Percentiles rank a stretch among this genome's conserved stretches.
Evolutionary conservation across 2,329 filamentous ascomycete species (phyloP).

Genomic region (Trichoderma sp.): DNA sequence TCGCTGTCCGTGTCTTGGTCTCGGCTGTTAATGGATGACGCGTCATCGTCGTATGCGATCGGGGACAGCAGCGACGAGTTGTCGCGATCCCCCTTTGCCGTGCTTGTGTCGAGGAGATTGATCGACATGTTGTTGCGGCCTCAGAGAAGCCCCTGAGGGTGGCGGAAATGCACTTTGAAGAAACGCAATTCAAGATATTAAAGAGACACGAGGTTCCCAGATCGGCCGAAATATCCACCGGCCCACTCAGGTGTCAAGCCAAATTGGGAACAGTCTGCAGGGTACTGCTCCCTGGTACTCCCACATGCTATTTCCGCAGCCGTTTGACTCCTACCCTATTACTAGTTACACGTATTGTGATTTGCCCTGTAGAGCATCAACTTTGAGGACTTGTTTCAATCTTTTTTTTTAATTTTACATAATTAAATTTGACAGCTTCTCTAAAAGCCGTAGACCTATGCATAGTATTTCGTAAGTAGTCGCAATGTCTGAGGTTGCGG

Average conservation of each 20-base stretch:
- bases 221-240: slow-evolving; percentile 16
- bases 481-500: not conserved
- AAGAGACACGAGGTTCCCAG: slow-evolving; percentile 5
- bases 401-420: not conserved
- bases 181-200: not conserved
- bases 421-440: not conserved
- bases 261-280: not conserved
- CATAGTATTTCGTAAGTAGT: not conserved
- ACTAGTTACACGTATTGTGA: not conserved
- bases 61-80: slow-evolving; percentile 59
- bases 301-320: not conserved
- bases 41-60: slow-evolving; percentile 65
- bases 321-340: not conserved
- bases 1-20: slow-evolving; percentile 76
- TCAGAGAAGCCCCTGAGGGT: slow-evolving; percentile 9
- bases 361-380: not conserved
- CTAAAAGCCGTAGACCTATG: not conserved
- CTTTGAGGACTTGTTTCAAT: not conserved
- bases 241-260: slow-evolving; percentile 3
- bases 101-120: slow-evolving; percentile 26
- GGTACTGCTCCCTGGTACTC: not conserved
- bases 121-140: slow-evolving; percentile 23
- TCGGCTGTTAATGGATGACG: slow-evolving; percentile 62
- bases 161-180: not conserved
- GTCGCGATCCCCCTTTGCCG: slow-evolving; percentile 29